Evolutionary conservation across 2,329 filamentous ascomycete genomes (phyloP), one percentile per base, ranked within the genome.

Genomic region (Cladosporium velox): DNA sequence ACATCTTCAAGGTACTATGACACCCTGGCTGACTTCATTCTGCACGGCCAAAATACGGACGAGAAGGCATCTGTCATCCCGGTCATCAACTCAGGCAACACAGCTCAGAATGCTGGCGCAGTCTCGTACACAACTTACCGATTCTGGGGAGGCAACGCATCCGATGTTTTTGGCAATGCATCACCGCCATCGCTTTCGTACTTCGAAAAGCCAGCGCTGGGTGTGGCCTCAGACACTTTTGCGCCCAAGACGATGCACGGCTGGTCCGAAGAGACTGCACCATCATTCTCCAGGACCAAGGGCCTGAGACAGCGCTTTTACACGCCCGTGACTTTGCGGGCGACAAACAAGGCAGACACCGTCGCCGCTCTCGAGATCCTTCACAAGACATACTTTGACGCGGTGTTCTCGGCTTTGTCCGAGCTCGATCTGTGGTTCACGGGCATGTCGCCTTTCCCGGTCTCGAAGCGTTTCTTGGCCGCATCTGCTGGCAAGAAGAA

Each of bases 51-150:
- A 15, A 35, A 8, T 6, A 24, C 26, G 14, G 59, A 61, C 41
- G 28, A 61, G n/a, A 61, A 61, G 28, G 59, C 59, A 34, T 61
- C 38, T 51, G 38, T 61, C 18, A 61, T 61, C 41, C 59, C 59
- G 7, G 18, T 61, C 12, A 28, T 49, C 8, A 34, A 61, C 15
- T 32, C 41, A 12, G 38, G 58, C 15, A 60, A 49, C 58, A 49
- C 41, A n/a, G 24, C 26, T 21, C 12, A 7, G 10, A 2, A 49
- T 14, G 30, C 41, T 7, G 59, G 59, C 15, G 21, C 28, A 10
- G 41, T 61, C 18, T 61, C 38, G 18, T 61, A 49, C 34, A 61
- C 59, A 41, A 61, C 59, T 14, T 61, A 61, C 4, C 41, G 59
- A 21, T 61, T 61, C 35, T 61, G 38, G 59, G 41, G 59, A 14